Percentiles rank a stretch among this genome's conserved stretches.
These are phyloP conservation scores for apple (Malus domestica) DNA, from an alignment of 306 rosid species.

Conservation along the genomic window DNA sequence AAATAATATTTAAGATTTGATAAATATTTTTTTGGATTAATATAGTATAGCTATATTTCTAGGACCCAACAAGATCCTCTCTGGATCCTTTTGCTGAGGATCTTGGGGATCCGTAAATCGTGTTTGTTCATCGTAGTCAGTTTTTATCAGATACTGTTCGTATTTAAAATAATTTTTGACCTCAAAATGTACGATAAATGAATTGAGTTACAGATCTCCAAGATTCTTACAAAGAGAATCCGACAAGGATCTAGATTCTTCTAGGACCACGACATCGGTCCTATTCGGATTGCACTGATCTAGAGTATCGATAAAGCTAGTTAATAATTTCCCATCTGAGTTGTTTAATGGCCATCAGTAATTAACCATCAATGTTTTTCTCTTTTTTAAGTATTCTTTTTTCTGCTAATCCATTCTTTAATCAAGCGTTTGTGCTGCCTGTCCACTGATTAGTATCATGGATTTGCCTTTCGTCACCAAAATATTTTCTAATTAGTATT, in stretches of 20 bases:
- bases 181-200: too few relatives aligned
- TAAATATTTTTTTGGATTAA: too few relatives aligned
- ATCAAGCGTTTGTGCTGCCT: slow-evolving; percentile 3
- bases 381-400: too few relatives aligned
- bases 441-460: slow-evolving; percentile 20
- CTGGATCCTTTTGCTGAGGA: too few relatives aligned
- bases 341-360: slow-evolving; percentile 12
- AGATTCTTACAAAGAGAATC: too few relatives aligned
- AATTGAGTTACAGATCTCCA: accelerated
- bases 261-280: slow-evolving; percentile 9
- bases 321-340: not conserved
- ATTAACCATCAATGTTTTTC: too few relatives aligned
- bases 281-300: slow-evolving; percentile 14
- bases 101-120: accelerated
- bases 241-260: too few relatives aligned
- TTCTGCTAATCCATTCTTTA: slow-evolving; percentile 5
- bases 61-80: too few relatives aligned
- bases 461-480: slow-evolving; percentile 1
- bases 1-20: too few relatives aligned
- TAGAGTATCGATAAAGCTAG: slow-evolving; percentile 10
- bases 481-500: not conserved
- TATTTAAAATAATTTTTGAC: too few relatives aligned
- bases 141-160: too few relatives aligned
- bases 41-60: not conserved
- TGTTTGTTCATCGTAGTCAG: too few relatives aligned